phyloP scores from a whole-genome alignment of 345 rosid species.

The Jatropha curcas region DNA sequence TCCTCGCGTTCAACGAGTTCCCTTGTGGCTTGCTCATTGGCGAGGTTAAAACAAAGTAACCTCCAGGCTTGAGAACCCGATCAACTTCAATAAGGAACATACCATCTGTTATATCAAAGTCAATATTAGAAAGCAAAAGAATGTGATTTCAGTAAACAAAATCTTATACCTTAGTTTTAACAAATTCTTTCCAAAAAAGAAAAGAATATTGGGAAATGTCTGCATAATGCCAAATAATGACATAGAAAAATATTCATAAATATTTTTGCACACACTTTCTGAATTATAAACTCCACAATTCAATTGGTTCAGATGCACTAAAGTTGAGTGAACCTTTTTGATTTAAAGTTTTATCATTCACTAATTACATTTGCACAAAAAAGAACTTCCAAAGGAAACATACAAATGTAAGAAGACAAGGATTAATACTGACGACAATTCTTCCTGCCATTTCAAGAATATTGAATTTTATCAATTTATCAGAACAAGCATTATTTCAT shows the following conservation, averaged over 20 bases:
- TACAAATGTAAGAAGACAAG: neutral
- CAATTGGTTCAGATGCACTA: neutral
- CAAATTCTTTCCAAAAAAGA: neutral
- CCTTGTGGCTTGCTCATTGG: constrained; percentile 65
- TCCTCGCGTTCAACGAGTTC: constrained; percentile 46
- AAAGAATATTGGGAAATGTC: neutral
- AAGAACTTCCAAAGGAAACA: neutral
- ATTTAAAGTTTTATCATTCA: neutral
- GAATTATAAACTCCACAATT: neutral
- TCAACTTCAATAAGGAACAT: constrained; percentile 87
- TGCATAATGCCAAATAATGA: too few relatives aligned
- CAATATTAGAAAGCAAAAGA: constrained; percentile 23
- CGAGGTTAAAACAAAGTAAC: constrained; percentile 87
- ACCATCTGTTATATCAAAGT: constrained; percentile 61
- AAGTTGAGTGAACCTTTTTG: neutral
- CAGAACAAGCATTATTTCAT: neutral
- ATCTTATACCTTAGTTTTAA: neutral
- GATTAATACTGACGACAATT: too few relatives aligned
- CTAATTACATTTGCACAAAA: neutral
- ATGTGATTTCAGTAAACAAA: constrained; percentile 11
- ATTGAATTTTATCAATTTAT: too few relatives aligned
- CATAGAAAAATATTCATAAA: too few relatives aligned
- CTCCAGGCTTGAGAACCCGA: constrained; percentile 93
- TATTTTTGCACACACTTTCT: neutral
- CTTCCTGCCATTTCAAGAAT: neutral